phyloP scores from a whole-genome alignment of 2,329 filamentous ascomycete species.

The Herpotrichia juniperi region DNA sequence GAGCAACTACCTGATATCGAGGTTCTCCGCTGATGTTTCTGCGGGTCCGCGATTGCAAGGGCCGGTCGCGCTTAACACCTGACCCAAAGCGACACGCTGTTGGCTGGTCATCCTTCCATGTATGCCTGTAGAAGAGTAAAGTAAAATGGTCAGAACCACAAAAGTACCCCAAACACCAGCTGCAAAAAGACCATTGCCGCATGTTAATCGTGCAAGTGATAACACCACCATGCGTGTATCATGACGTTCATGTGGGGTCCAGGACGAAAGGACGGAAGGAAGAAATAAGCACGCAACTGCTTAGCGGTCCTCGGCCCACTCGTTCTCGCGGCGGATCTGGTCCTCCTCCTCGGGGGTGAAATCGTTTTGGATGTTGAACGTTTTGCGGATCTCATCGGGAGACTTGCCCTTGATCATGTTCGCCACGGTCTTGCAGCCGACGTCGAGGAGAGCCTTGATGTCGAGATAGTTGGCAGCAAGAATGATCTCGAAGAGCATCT shows the following conservation, averaged over 20 bases:
- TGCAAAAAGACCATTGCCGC: background rate
- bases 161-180: constrained; percentile 1
- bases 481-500: constrained; percentile 99
- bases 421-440: constrained; percentile 98
- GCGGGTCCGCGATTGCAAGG: background rate
- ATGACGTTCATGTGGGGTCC: background rate
- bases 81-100: background rate
- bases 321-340: constrained; percentile 71
- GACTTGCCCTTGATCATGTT: constrained; percentile 99
- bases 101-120: constrained; percentile 3
- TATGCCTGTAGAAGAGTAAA: constrained; percentile 1
- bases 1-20: background rate
- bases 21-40: background rate
- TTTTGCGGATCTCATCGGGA: constrained; percentile 98
- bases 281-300: constrained; percentile 3
- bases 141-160: constrained; percentile 3
- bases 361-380: constrained; percentile 99
- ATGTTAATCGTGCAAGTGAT: background rate
- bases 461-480: constrained; percentile 98
- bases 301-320: constrained; percentile 55
- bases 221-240: constrained; percentile 1
- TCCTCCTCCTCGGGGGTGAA: constrained; percentile 99
- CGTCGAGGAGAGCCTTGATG: constrained; percentile 96
- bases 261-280: background rate
- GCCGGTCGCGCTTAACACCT: background rate